These are phyloP conservation scores for Rhododendron ferrugineum DNA, from an alignment of 148 eudicot species.

Conservation along the genomic window DNA sequence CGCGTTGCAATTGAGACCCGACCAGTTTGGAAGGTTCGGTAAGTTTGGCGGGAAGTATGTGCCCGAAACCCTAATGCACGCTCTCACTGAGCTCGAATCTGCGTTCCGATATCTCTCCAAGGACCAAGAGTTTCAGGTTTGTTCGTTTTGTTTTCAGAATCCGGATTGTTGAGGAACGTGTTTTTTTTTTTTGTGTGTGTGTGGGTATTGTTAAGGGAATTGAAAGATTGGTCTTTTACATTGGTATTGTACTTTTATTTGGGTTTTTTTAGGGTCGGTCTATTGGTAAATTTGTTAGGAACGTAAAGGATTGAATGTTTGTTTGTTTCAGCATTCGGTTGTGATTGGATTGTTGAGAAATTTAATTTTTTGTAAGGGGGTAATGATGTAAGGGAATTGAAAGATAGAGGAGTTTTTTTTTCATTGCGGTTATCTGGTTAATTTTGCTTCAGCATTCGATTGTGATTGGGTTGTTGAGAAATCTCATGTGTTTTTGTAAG, in stretches of 20 bases:
- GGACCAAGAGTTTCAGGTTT: constrained; percentile 74
- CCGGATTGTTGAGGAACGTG: neutral
- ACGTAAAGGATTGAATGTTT: neutral
- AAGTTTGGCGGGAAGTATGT: constrained; percentile 91
- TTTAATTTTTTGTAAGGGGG: neutral
- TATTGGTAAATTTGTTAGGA: neutral
- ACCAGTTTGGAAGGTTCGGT: constrained; percentile 85
- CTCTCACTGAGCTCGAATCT: constrained; percentile 74
- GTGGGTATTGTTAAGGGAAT: neutral
- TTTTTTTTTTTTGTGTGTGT: neutral
- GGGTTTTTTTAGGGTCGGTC: neutral
- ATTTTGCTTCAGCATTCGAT: too few relatives aligned
- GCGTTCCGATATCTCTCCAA: constrained; percentile 52
- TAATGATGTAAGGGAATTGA: neutral
- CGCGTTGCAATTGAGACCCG: constrained; percentile 48
- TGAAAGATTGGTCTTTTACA: neutral
- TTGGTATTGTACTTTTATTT: neutral
- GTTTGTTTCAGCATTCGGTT: neutral
- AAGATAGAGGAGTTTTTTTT: neutral
- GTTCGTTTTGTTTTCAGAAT: neutral
- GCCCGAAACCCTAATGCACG: constrained; percentile 91
- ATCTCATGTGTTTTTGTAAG: neutral
- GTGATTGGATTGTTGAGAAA: neutral
- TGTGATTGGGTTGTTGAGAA: neutral
- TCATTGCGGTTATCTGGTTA: too few relatives aligned